phyloP scores from a whole-genome alignment of 2,329 filamentous ascomycete species.

The Trichophyton mentagrophytes region DNA sequence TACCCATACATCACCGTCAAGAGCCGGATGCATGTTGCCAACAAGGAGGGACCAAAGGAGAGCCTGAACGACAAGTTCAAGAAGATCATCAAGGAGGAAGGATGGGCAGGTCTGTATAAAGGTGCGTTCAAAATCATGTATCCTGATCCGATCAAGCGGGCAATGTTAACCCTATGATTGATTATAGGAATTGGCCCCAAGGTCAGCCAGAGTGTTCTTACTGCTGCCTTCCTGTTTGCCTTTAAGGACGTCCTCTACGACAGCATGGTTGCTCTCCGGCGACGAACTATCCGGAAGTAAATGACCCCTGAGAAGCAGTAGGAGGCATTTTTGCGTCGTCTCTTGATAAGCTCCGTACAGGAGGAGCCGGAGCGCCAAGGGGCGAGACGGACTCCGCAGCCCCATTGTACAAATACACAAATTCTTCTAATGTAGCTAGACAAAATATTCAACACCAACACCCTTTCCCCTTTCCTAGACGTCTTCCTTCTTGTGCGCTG shows the following conservation, averaged over 20 bases:
- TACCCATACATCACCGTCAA: slow-evolving; percentile 99
- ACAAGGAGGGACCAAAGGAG: slow-evolving; percentile 61
- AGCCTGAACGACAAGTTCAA: slow-evolving; percentile 66
- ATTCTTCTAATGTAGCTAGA: neutral
- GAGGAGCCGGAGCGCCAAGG: neutral
- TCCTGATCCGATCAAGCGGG: neutral
- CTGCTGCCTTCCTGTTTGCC: slow-evolving; percentile 88
- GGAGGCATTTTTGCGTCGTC: neutral
- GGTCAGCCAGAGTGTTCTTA: slow-evolving; percentile 91
- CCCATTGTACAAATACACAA: neutral
- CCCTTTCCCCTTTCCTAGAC: neutral
- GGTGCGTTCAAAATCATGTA: slow-evolving; percentile 39
- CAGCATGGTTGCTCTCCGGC: slow-evolving; percentile 26
- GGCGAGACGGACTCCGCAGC: too few species aligned
- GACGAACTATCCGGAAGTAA: slow-evolving; percentile 24
- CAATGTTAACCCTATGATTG: neutral
- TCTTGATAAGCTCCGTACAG: too few species aligned
- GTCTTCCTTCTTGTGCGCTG: neutral
- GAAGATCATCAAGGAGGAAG: slow-evolving; percentile 74
- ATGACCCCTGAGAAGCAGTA: neutral
- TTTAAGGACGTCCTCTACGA: slow-evolving; percentile 97
- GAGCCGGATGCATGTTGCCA: slow-evolving; percentile 90
- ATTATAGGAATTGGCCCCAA: slow-evolving; percentile 77
- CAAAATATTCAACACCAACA: neutral
- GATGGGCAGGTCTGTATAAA: slow-evolving; percentile 85